Base-by-base conservation (phyloP, 2,329 filamentous ascomycete species). In the Magnaporthiopsis poae region DNA sequence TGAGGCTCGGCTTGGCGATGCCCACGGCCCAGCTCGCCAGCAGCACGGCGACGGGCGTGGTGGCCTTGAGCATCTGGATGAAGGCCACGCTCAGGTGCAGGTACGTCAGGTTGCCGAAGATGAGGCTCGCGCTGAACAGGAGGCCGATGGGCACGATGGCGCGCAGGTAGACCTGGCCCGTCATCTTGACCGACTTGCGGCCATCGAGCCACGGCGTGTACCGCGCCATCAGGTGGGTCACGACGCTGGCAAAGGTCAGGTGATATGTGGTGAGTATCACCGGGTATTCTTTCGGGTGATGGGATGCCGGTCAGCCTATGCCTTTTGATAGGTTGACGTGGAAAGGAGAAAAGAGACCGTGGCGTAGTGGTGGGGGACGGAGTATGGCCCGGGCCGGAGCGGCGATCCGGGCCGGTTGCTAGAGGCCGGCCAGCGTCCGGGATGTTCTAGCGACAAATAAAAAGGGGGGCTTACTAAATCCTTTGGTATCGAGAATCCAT, bases 41-140 rank as follows among this genome's bases (percentile, higher is more conserved):
- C 59, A 99, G 87, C 65, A 98, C 93, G 66, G 92, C 93, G 68
- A 98, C 93, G 21, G 95, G 95, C 39, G 91, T 98, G 61, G 92
- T 97, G 71, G 95, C 95, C 91, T 98, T 98, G 78, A 98, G 88
- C 94, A 98, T 98, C 84, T 98, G 94, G 74, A 98, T 98, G 79
- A 98, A 98, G 68, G 94, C 90, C 68, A 98, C 94, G 71, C 90
- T 95, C 69, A 98, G 86, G 79, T 97, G 96, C 66, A 97, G 86
- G 77, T 98, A 98, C 72, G 94, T 92, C 79, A 96, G 80, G 82
- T 98, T 98, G 75, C 93, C 92, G 79, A 92, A 97, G 76, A 98
- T 97, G 82, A 98, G 85, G 79, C 90, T 95, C 82, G 97, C 82
- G 76, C 90, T 95, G 87, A 97, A 98, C 82, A 96, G 96, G 76